Conservation (phyloP, 176 grass and related monocot genomes). For the Oryza officinalis region DNA sequence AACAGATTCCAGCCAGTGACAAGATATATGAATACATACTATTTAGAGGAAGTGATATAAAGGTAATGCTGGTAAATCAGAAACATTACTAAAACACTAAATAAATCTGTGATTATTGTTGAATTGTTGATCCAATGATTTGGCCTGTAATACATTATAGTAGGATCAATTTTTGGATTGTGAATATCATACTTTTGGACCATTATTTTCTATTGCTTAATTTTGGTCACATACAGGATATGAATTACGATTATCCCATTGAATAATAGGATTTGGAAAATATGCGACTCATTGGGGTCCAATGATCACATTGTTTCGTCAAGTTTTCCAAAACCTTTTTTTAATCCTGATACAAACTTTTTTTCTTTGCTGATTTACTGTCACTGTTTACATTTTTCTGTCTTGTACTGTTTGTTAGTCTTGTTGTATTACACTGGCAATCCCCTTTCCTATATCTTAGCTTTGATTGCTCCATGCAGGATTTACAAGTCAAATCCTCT, state of each 20-base stretch:
- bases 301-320: background rate
- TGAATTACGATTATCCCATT: background rate
- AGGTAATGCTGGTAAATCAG: slow-evolving; percentile 48
- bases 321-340: background rate
- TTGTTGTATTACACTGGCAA: background rate
- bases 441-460: slow-evolving; percentile 1
- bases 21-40: slow-evolving; percentile 96
- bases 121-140: background rate
- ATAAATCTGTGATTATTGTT: background rate
- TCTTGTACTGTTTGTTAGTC: background rate
- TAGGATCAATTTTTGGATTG: background rate
- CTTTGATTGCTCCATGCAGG: slow-evolving; percentile 54
- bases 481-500: slow-evolving; percentile 92
- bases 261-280: background rate
- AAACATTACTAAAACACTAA: background rate
- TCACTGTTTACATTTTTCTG: slow-evolving; percentile 5
- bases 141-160: background rate
- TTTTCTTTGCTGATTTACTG: background rate
- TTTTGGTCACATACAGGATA: background rate
- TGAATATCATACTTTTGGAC: background rate
- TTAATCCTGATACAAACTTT: background rate
- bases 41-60: slow-evolving; percentile 92
- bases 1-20: slow-evolving; percentile 79
- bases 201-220: slow-evolving; percentile 15
- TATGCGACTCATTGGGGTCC: slow-evolving; percentile 6